Evolutionary conservation across 192 early-diverging fungal species (phyloP), one percentile per base, ranked within the genome.

Genomic region (Coemansia sp.): DNA sequence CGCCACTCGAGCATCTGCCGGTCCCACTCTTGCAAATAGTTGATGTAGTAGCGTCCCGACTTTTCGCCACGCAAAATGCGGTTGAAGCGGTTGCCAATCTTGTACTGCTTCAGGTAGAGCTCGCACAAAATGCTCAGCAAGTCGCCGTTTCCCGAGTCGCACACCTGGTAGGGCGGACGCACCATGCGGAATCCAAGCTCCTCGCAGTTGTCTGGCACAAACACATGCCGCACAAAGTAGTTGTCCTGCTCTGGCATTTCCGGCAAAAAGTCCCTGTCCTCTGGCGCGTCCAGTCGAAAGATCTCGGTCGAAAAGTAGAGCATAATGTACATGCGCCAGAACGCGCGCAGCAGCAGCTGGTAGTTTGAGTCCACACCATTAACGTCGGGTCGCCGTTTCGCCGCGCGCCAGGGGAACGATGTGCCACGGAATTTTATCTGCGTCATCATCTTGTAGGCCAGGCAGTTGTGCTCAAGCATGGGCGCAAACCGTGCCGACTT

Each of bases 1-100:
- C 77, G 77, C 77, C 77, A 80, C 53, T 70, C 67, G 26, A 80
- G 64, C 70, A 80, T 74, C 58, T 74, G 77, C 7, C 77, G 70
- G 58, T 80, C 77, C 77, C 77, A 80, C 62, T 80, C 77, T 17
- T 59, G 67, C 60, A 80, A 26, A 43, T 73, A 80, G 39, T 56
- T 70, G 43, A 80, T 62, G 44, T 80, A 80, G 48, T 64, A 65
- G 27, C 61, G 36, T 6, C 42, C 44, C 19, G 61, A 54, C 68
- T 73, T 80, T 19, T 80, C 77, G 50, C 71, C 68, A 15, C 77
- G 77, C 61, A 67, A 37, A 3, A 80, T 65, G 38, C 67, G 67
- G 64, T 80, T 80, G 48, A 80, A 80, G 44, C 68, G 60, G 48
- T 74, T 80, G 55, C 71, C 60, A 32, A 80, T 70, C 65, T 74